phyloP scores from a whole-genome alignment of 768 basidiomycete species.

The Amanita rubescens region DNA sequence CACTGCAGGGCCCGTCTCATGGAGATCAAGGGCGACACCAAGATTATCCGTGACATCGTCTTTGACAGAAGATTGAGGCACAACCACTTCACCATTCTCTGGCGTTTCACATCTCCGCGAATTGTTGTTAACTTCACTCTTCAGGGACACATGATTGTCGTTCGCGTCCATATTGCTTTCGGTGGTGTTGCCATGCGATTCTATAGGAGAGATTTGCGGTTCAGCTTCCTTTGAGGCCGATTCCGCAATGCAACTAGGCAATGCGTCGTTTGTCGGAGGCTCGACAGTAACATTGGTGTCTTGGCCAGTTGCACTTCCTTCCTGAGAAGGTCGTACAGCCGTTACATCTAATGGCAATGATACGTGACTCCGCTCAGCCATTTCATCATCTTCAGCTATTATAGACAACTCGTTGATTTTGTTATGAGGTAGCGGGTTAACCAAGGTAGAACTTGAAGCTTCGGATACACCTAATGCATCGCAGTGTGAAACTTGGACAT shows the following conservation, averaged over 20 bases:
- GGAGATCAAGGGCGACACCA: too few species aligned
- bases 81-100: too few species aligned
- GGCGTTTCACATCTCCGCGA: too few species aligned
- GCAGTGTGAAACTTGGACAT: conserved; percentile 17
- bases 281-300: neutral
- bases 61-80: too few species aligned
- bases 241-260: neutral
- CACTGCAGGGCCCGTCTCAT: conserved; percentile 21
- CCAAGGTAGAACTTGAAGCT: neutral
- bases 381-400: conserved; percentile 68
- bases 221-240: neutral
- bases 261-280: neutral
- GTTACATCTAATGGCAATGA: conserved; percentile 14
- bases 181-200: too few species aligned
- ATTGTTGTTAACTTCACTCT: too few species aligned
- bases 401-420: conserved; percentile 51
- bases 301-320: too few species aligned
- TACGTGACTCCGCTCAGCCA: conserved; percentile 31
- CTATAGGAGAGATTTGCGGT: conserved; percentile 9
- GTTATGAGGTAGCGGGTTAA: conserved; percentile 4
- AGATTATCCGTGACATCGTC: too few species aligned
- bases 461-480: neutral
- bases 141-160: too few species aligned
- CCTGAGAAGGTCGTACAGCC: neutral
- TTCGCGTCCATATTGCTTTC: too few species aligned